These are phyloP conservation scores for Malassezia globosa DNA, from an alignment of 1,284 basidiomycete species.

Conservation along the genomic window DNA sequence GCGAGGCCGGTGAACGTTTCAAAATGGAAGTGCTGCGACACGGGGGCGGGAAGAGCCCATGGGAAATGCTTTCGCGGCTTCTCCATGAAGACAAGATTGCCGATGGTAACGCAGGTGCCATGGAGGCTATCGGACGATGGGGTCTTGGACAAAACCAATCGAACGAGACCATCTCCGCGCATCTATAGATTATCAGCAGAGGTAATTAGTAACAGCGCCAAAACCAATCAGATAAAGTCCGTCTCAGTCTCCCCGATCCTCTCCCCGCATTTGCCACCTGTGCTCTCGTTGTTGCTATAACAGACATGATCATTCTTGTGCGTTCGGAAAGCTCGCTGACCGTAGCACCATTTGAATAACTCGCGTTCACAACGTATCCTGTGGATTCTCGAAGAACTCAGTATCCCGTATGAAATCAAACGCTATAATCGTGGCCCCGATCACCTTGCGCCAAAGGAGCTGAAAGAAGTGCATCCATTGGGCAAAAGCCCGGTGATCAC, in stretches of 20 bases:
- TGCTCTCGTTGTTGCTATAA: too few relatives aligned
- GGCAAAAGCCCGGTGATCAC: constrained; percentile 44
- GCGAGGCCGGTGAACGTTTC: constrained; percentile 61
- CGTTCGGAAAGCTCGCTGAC: not conserved
- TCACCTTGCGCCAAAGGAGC: constrained; percentile 30
- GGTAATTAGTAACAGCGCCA: too few relatives aligned
- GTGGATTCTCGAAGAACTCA: constrained; percentile 45
- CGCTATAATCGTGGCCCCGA: constrained; percentile 31
- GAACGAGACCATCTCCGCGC: too few relatives aligned
- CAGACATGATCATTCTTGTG: constrained; percentile 32
- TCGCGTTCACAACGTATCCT: constrained; percentile 44
- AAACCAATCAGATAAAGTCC: too few relatives aligned
- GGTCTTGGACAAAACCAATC: constrained; percentile 5
- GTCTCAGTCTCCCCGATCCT: too few relatives aligned
- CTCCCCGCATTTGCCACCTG: too few relatives aligned
- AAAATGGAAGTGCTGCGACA: constrained; percentile 64
- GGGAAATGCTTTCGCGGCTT: constrained; percentile 75
- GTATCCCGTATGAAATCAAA: constrained; percentile 38
- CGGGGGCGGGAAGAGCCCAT: constrained; percentile 85
- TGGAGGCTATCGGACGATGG: constrained; percentile 66
- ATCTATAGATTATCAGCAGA: too few relatives aligned
- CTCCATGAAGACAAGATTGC: constrained; percentile 58
- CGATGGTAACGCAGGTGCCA: constrained; percentile 65
- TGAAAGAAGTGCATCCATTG: constrained; percentile 35
- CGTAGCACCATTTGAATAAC: constrained; percentile 39